phyloP scores from a whole-genome alignment of 2,329 filamentous ascomycete species.

The Blastomyces gilchristii region DNA sequence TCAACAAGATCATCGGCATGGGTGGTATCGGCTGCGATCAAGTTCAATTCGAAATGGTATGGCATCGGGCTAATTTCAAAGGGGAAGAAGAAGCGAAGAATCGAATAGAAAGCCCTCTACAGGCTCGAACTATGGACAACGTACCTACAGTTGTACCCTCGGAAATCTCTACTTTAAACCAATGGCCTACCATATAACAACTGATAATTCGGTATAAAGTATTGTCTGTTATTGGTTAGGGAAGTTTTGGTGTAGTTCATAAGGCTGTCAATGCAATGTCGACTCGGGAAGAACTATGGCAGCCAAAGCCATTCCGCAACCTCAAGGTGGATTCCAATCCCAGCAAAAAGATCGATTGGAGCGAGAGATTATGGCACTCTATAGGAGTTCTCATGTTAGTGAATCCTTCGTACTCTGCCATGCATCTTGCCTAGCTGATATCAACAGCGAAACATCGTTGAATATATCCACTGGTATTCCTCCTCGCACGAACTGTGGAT shows the following conservation, averaged over 20 bases:
- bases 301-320: constrained; percentile 12
- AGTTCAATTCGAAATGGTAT: constrained; percentile 12
- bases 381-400: constrained; percentile 3
- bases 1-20: constrained; percentile 16
- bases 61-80: constrained; percentile 3
- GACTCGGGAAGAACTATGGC: constrained; percentile 14
- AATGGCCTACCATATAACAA: background rate
- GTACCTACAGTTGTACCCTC: background rate
- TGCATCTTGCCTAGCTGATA: background rate
- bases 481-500: constrained; percentile 10
- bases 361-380: constrained; percentile 7
- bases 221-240: constrained; percentile 8
- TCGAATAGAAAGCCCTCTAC: background rate
- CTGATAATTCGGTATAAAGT: constrained; percentile 10
- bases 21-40: constrained; percentile 11
- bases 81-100: background rate
- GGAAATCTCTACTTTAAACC: background rate
- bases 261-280: constrained; percentile 11
- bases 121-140: constrained; percentile 3
- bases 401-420: background rate
- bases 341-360: background rate
- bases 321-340: background rate
- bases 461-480: constrained; percentile 11
- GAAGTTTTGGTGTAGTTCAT: constrained; percentile 16
- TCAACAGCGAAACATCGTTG: constrained; percentile 12